Evolutionary conservation across 805 yeast genomes (phyloP), one percentile per base, ranked within the genome.

Genomic region (Candida dajiaensis): DNA sequence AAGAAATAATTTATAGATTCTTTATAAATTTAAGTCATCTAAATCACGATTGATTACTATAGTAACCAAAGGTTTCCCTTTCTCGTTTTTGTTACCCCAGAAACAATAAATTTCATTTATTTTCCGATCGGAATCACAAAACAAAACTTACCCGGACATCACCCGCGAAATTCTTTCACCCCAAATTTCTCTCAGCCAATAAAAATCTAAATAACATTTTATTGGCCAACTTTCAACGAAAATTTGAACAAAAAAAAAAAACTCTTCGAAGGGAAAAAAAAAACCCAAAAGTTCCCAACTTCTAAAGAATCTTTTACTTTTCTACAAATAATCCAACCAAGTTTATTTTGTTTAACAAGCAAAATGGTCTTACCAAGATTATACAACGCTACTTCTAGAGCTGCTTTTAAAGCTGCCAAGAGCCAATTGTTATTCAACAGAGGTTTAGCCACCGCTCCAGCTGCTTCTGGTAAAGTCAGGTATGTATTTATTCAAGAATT

Each of bases 401-500:
- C 85, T 68, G 95, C 96, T 65, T 80, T 85, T 73, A 80, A 82
- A 72, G 90, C 92, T 63, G 95, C 89, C 65, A 85, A 81, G 78
- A 88, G 89, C 69, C 83, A 83, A 77, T 77, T 83, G 70, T 58
- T 70, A 57, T 80, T 84, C 73, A 74, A 72, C 76, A 83, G 88
- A 73, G 79, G 81, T 70, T 74, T 83, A 71, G 89, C 90, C 59
- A 76, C 89, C 64, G 85, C 88, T 66, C 83, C 89, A 59, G 79
- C 85, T 64, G 68, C 75, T 49, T 71, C 72, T 65, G 97, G 97
- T 80, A 84, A 85, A 71, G 89, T 89, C 66, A 87, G 87, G 90
- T 84, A 81, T 70, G 90, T 83, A 63, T n/a, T n/a, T n/a, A n/a
- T n/a, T n/a, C n/a, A n/a, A n/a, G n/a, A n/a, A n/a, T n/a, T n/a